Evolutionary conservation across 1,284 basidiomycete species (phyloP).

Genomic region (Ceratobasidium sp.): DNA sequence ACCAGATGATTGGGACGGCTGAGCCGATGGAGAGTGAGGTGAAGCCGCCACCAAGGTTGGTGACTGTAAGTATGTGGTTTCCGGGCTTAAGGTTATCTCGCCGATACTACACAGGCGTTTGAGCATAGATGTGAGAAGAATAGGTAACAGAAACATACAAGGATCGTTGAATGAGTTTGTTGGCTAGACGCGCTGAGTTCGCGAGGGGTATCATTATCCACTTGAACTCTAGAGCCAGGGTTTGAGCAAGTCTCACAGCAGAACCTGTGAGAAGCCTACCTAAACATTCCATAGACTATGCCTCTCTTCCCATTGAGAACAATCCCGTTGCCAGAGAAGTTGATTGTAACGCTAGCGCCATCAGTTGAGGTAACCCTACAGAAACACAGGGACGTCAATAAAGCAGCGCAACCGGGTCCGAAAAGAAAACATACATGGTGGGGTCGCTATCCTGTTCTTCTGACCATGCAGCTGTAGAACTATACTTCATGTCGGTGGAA

Average conservation of each 20-base stretch:
- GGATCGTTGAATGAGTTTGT: slow-evolving; percentile 29
- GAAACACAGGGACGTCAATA: background rate
- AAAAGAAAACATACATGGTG: slow-evolving; percentile 27
- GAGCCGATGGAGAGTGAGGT: slow-evolving; percentile 29
- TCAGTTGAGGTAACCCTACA: slow-evolving; percentile 32
- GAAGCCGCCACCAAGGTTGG: slow-evolving; percentile 16
- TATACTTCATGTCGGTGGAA: slow-evolving; percentile 16
- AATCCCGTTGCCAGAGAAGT: slow-evolving; percentile 32
- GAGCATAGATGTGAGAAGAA: background rate
- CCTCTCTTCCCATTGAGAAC: slow-evolving; percentile 25
- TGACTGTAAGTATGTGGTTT: slow-evolving; percentile 25
- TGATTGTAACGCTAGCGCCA: slow-evolving; percentile 33
- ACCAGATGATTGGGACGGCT: slow-evolving; percentile 29
- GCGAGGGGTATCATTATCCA: slow-evolving; percentile 1
- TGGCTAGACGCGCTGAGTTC: slow-evolving; percentile 25
- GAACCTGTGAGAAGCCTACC: background rate
- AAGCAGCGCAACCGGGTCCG: background rate
- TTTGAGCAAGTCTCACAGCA: background rate
- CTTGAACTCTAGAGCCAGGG: slow-evolving; percentile 5
- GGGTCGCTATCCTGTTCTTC: slow-evolving; percentile 20
- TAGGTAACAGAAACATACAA: background rate
- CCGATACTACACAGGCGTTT: slow-evolving; percentile 19
- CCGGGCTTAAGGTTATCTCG: slow-evolving; percentile 28
- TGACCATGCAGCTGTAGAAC: slow-evolving; percentile 24
- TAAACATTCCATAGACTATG: slow-evolving; percentile 22